These are phyloP conservation scores for Botrytis pseudocinerea DNA, from an alignment of 2,329 filamentous ascomycete species.

Conservation along the genomic window DNA sequence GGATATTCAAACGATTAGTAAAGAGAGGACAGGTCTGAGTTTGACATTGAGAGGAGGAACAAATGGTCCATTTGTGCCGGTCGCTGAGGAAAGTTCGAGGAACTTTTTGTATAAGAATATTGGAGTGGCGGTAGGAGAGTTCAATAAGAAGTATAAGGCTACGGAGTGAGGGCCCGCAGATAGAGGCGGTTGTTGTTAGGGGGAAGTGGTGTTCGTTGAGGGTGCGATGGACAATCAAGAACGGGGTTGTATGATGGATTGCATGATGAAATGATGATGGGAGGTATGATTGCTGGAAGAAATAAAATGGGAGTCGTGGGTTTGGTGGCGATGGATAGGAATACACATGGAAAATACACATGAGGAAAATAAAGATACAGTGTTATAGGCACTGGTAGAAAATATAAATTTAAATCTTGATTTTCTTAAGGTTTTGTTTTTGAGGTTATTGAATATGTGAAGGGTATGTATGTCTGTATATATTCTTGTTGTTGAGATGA, in stretches of 20 bases:
- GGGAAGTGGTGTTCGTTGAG: slow-evolving; percentile 38
- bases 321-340: slow-evolving; percentile 5
- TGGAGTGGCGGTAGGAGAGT: slow-evolving; percentile 65
- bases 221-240: neutral
- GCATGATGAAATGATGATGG: slow-evolving; percentile 10
- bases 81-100: slow-evolving; percentile 78
- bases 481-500: neutral
- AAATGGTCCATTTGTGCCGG: slow-evolving; percentile 92
- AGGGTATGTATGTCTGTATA: neutral
- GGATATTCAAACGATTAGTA: slow-evolving; percentile 94
- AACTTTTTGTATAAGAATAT: slow-evolving; percentile 66
- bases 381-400: neutral
- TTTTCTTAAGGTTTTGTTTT: neutral
- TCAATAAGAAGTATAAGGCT: slow-evolving; percentile 57
- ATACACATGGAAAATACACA: slow-evolving; percentile 10
- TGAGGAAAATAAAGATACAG: neutral
- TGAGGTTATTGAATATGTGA: neutral
- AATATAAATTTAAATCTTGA: neutral
- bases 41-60: slow-evolving; percentile 84
- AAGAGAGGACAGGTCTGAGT: slow-evolving; percentile 92
- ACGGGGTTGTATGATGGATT: neutral
- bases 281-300: slow-evolving; percentile 9
- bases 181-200: neutral
- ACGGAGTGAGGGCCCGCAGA: slow-evolving; percentile 39
- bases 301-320: neutral